phyloP scores from a whole-genome alignment of 192 early-diverging fungal genomes.

The Coemansia sp. region DNA sequence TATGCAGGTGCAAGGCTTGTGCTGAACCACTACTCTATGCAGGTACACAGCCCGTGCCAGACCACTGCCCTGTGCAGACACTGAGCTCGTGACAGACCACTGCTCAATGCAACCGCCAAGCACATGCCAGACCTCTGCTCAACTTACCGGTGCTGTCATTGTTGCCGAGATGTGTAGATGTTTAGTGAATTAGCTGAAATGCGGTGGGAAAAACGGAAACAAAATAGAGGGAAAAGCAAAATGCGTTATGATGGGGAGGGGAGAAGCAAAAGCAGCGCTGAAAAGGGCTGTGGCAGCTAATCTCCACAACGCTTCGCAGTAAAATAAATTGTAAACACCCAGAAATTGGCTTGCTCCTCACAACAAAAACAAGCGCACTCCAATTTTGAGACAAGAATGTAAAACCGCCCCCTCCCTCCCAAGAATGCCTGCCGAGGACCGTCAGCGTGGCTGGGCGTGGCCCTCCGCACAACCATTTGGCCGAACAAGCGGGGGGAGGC shows the following conservation, averaged over 20 bases:
- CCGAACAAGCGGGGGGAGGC: neutral
- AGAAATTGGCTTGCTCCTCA: neutral
- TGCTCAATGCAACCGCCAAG: too few species aligned
- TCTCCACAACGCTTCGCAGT: neutral
- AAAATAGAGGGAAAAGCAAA: conserved; percentile 3
- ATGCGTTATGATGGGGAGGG: neutral
- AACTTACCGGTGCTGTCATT: conserved; percentile 36
- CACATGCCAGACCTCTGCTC: too few species aligned
- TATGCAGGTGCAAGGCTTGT: too few species aligned
- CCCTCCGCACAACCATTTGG: neutral
- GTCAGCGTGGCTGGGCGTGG: neutral
- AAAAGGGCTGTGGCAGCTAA: conserved; percentile 2
- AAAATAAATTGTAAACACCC: neutral
- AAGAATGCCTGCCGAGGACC: neutral
- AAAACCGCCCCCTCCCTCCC: conserved; percentile 1
- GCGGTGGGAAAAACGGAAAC: neutral
- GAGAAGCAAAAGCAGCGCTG: conserved; percentile 3
- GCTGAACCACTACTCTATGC: too few species aligned
- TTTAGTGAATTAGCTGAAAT: conserved; percentile 3
- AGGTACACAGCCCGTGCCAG: too few species aligned
- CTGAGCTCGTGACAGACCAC: too few species aligned
- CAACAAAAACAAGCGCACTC: conserved; percentile 13
- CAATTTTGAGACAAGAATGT: conserved; percentile 16
- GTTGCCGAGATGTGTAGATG: neutral
- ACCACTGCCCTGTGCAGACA: too few species aligned